Evolutionary conservation across 345 rosid species (phyloP).

Genomic region (Trapa incisa): DNA sequence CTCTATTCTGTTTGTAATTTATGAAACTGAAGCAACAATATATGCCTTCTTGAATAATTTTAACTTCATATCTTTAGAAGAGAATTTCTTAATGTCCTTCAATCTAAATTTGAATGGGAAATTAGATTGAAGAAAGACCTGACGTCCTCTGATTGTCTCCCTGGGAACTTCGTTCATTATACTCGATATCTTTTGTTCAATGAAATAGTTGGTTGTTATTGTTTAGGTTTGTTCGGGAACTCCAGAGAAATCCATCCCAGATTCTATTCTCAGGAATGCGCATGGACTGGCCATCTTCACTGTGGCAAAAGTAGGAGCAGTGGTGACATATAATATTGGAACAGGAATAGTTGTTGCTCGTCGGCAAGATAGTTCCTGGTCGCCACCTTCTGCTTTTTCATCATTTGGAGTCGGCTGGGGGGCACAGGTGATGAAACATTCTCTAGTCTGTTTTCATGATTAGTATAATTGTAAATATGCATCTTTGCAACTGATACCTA

Average conservation of each 20-base stretch:
- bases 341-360: slow-evolving; percentile 85
- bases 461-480: neutral
- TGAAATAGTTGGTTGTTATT: slow-evolving; percentile 2
- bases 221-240: slow-evolving; percentile 58
- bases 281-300: slow-evolving; percentile 91
- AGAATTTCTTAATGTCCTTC: neutral
- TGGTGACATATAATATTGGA: slow-evolving; percentile 86
- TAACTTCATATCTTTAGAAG: neutral
- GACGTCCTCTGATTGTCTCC: neutral
- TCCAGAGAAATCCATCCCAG: slow-evolving; percentile 84
- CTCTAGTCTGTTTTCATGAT: neutral
- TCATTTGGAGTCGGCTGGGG: slow-evolving; percentile 97
- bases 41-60: neutral
- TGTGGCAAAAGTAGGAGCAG: slow-evolving; percentile 67
- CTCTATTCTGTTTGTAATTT: neutral
- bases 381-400: slow-evolving; percentile 93
- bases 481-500: neutral
- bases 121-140: neutral
- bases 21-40: neutral
- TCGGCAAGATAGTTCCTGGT: slow-evolving; percentile 91
- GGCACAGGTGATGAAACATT: slow-evolving; percentile 53
- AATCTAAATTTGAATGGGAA: neutral
- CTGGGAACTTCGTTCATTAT: neutral
- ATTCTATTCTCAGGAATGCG: slow-evolving; percentile 58
- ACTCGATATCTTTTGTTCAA: neutral